Evolutionary conservation across 78 protist species (phyloP).

Genomic region (Capsaspora owczarzaki): DNA sequence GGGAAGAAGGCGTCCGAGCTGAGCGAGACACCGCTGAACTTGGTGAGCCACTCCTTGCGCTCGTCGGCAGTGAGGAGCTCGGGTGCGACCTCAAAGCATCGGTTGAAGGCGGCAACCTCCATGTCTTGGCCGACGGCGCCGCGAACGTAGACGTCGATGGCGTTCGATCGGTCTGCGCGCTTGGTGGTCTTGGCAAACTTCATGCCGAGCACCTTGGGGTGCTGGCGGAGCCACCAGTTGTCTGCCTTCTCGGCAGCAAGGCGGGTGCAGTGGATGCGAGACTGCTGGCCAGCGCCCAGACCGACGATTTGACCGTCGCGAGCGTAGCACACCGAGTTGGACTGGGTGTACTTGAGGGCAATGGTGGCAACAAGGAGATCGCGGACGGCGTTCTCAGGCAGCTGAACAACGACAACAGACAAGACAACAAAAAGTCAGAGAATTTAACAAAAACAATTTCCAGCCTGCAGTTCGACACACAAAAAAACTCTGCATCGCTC

Average conservation of each 20-base stretch:
- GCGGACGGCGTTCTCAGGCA: slow-evolving; percentile 40
- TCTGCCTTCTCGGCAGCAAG: slow-evolving; percentile 72
- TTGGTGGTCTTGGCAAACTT: slow-evolving; percentile 39
- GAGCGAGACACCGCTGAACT: slow-evolving; percentile 26
- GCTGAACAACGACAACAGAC: no score
- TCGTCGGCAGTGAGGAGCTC: slow-evolving; percentile 27
- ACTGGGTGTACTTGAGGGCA: slow-evolving; percentile 65
- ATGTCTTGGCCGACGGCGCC: slow-evolving; percentile 23
- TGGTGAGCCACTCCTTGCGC: slow-evolving; percentile 21
- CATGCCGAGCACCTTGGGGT: slow-evolving; percentile 61
- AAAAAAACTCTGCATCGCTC: no score
- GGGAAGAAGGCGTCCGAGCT: slow-evolving; percentile 77
- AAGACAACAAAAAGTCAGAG: no score
- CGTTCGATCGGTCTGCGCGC: slow-evolving; percentile 42
- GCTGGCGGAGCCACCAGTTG: slow-evolving; percentile 53
- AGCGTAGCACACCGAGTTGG: slow-evolving; percentile 59
- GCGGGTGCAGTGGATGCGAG: slow-evolving; percentile 68
- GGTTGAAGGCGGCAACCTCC: slow-evolving; percentile 10
- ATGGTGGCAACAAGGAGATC: slow-evolving; percentile 54
- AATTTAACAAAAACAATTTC: no score
- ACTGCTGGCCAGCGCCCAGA: slow-evolving; percentile 79
- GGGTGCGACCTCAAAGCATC: slow-evolving; percentile 25
- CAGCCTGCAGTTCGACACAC: no score
- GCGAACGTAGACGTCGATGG: slow-evolving; percentile 39
- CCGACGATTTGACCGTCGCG: slow-evolving; percentile 64